Evolutionary conservation across 345 rosid genomes (phyloP), one percentile per base, ranked within the genome.

Genomic region (Carallia pectinifolia): DNA sequence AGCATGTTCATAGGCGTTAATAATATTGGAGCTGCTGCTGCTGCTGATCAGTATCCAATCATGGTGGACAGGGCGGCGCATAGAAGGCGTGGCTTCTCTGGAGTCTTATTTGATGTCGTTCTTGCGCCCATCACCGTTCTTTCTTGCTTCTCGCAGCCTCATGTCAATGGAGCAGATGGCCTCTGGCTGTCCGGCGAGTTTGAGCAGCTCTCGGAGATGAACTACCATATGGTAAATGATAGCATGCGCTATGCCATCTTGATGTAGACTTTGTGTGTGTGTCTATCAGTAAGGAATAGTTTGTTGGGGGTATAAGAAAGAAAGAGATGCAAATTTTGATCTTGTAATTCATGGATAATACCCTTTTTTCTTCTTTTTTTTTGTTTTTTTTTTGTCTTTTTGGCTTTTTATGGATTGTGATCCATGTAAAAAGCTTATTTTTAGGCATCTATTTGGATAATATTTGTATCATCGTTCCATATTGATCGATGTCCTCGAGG

Each of bases 241-340:
- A 84, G 98, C 79, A 84, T 90, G 96, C 90, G 96, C 59, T 90
- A 93, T 65, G 92, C 98, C 34, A 90, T 93, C 85, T 80, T 90
- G 82, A 87, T 93, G 96, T 93, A 90, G 80, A 61, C 53, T 23
- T 23, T 23, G 23, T 23, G 23, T 23, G 23, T 55, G 15, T 12
- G 16, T 44, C 3, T 44, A 44, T 55, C 27, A 23, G 59, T 23
- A 55, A 55, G 15, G 27, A 55, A 7, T 7, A 29, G 5, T n/a
- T n/a, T 55, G 30, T 7, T 55, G 44, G 31, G 53, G 33, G 30
- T 50, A 52, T 33, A 3, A 23, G 23, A 23, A 5, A 50, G 13
- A 59, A 34, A 27, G 19, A 23, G 19, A 33, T 67, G 70, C 34
- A 71, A 70, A 55, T 73, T 76, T 76, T 67, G 76, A 18, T 64